Conservation (phyloP, 108 stramenopile genomes). For the Cyclotella choctawhatcheeana region DNA sequence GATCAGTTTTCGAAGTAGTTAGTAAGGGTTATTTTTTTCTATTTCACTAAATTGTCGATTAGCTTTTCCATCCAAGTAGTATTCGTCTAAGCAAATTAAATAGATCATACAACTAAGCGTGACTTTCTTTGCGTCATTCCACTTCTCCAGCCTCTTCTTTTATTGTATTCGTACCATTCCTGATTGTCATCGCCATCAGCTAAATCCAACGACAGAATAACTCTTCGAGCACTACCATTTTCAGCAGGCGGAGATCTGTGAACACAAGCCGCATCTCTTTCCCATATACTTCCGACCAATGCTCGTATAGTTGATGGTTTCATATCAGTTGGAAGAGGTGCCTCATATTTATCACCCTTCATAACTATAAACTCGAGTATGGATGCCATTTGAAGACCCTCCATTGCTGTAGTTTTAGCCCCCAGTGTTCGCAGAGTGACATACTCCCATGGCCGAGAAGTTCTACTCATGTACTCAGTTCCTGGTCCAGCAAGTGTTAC, state of each 20-base stretch:
- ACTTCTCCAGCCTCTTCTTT: conserved; percentile 55
- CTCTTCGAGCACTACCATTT: conserved; percentile 31
- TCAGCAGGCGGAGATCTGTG: conserved; percentile 64
- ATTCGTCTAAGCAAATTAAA: not conserved
- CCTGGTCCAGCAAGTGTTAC: conserved; percentile 62
- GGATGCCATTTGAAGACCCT: conserved; percentile 42
- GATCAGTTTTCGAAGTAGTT: conserved; percentile 69
- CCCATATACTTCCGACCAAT: conserved; percentile 39
- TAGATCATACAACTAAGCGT: conserved; percentile 31
- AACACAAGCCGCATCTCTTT: conserved; percentile 60
- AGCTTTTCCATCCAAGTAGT: not conserved
- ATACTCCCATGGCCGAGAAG: conserved; percentile 63
- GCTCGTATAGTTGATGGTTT: conserved; percentile 3
- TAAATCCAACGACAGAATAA: conserved; percentile 65
- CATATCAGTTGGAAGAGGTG: conserved; percentile 25
- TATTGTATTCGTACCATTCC: conserved; percentile 62
- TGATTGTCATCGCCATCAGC: conserved; percentile 68
- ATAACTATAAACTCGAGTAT: conserved; percentile 71
- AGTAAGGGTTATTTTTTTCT: not conserved
- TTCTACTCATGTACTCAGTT: conserved; percentile 54
- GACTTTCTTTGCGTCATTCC: conserved; percentile 66
- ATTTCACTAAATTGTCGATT: not conserved
- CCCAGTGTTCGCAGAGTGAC: conserved; percentile 49
- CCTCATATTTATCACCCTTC: conserved; percentile 69
- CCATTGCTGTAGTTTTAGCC: not conserved